Base-by-base conservation (phyloP, 164 flowering plant genomes). In the Warburgia ugandensis region DNA sequence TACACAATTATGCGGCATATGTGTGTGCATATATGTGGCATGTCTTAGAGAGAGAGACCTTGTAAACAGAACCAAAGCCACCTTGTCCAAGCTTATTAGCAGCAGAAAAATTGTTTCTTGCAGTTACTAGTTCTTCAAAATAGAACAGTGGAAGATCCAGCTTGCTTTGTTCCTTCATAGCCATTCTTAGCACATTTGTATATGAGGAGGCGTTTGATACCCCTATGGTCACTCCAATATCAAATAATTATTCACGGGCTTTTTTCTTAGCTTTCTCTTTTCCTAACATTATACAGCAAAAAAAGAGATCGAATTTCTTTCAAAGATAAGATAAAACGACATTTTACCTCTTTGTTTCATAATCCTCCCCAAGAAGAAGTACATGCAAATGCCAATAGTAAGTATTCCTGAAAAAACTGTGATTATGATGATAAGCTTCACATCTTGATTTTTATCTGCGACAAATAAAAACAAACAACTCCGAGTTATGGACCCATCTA, bases 1-100 rank as follows among this genome's bases (percentile, higher is more conserved):
- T n/a, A n/a, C n/a, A n/a, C n/a, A n/a, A n/a, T n/a, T n/a, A n/a
- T n/a, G n/a, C n/a, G n/a, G n/a, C n/a, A n/a, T n/a, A n/a, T n/a
- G n/a, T n/a, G n/a, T n/a, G n/a, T n/a, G n/a, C n/a, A n/a, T n/a
- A n/a, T n/a, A n/a, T n/a, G n/a, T n/a, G n/a, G n/a, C n/a, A n/a
- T n/a, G n/a, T n/a, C n/a, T n/a, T n/a, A n/a, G n/a, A n/a, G n/a
- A n/a, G n/a, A n/a, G n/a, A n/a, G n/a, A n/a, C n/a, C n/a, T n/a
- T n/a, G n/a, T n/a, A n/a, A n/a, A 59, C 69, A 10, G 48, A 21
- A 28, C 65, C 63, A 52, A 66, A 61, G 25, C 66, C 59, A 42
- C 66, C 66, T 36, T 61, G 38, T 11, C 69, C 69, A 21, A 61
- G 65, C 40, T 56, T 61, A 28, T 61, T 61, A 25, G 23, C 45